A percentile compares a stretch with the other conserved stretches of the same genome.
Evolutionary conservation across 345 rosid species (phyloP).

Genomic region (Citrus inodora): DNA sequence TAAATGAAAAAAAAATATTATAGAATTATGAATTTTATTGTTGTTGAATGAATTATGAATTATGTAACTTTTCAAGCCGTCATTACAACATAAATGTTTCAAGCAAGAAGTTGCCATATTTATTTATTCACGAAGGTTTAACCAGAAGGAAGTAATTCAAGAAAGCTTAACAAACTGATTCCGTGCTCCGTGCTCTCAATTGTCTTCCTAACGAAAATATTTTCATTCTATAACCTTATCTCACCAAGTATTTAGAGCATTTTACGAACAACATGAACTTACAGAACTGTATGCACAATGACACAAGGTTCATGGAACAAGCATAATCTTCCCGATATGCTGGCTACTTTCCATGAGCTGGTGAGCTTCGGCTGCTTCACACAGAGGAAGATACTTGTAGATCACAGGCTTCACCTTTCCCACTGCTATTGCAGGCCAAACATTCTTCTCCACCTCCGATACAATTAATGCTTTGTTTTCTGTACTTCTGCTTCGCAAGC

Average conservation of each 20-base stretch:
- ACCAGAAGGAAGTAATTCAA: background rate
- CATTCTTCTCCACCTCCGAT: slow-evolving; percentile 59
- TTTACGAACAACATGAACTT: background rate
- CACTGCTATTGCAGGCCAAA: slow-evolving; percentile 48
- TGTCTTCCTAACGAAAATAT: background rate
- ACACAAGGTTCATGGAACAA: slow-evolving; percentile 29
- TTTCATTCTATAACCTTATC: background rate
- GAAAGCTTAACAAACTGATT: background rate
- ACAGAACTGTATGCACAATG: background rate
- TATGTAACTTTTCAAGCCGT: background rate
- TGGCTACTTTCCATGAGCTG: slow-evolving; percentile 69
- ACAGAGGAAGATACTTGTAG: slow-evolving; percentile 34
- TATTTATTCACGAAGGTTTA: background rate
- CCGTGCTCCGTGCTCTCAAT: background rate
- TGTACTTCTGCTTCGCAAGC: slow-evolving; percentile 59
- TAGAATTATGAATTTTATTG: no score
- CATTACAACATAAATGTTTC: background rate
- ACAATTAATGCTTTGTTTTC: slow-evolving; percentile 74
- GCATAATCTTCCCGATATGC: slow-evolving; percentile 83
- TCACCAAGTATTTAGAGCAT: background rate
- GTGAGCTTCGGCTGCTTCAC: slow-evolving; percentile 49
- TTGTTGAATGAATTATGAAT: no score
- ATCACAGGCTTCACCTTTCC: slow-evolving; percentile 54
- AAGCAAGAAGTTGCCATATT: background rate
- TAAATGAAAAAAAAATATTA: no score